Percentiles rank a stretch among this genome's conserved stretches.
phyloP scores from a whole-genome alignment of 352 stramenopile genomes.

The Pythium apleroticum region DNA sequence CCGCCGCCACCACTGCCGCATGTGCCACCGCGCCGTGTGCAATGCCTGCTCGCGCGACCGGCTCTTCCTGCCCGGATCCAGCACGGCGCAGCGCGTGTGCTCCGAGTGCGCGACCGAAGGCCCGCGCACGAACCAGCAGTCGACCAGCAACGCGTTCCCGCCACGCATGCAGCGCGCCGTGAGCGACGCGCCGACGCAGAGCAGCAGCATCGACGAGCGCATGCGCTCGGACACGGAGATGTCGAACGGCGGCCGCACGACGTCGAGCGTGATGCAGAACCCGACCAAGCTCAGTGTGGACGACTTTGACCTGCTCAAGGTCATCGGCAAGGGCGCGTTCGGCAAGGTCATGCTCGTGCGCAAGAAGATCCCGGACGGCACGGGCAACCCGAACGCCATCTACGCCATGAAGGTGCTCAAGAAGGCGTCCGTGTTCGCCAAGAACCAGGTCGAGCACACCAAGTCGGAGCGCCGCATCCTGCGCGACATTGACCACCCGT shows the following conservation, averaged over 20 bases:
- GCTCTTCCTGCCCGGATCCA: conserved; percentile 79
- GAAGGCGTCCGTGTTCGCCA: conserved; percentile 90
- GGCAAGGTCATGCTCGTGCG: conserved; percentile 96
- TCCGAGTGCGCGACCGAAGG: conserved; percentile 85
- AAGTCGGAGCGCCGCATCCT: conserved; percentile 91
- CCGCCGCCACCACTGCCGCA: conserved; percentile 86
- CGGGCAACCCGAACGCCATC: conserved; percentile 71
- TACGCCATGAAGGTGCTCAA: conserved; percentile 95
- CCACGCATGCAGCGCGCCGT: conserved; percentile 50
- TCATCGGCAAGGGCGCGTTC: conserved; percentile 95
- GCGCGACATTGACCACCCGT: conserved; percentile 91
- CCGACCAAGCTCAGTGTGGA: conserved; percentile 78
- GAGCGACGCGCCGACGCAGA: conserved; percentile 49
- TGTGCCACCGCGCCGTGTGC: conserved; percentile 87
- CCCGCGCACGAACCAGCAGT: conserved; percentile 52
- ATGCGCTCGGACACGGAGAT: conserved; percentile 76
- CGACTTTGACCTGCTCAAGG: conserved; percentile 95
- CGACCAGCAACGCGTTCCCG: conserved; percentile 14
- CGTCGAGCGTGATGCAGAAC: conserved; percentile 37
- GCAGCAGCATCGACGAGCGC: conserved; percentile 39
- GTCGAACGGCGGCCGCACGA: conserved; percentile 52
- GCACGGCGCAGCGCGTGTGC: conserved; percentile 87
- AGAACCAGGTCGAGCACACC: conserved; percentile 93
- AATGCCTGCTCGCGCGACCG: conserved; percentile 85
- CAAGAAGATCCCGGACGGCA: conserved; percentile 83